Evolutionary conservation across 768 basidiomycete genomes (phyloP), one percentile per base, ranked within the genome.

Genomic region (Fibroporia radiculosa): DNA sequence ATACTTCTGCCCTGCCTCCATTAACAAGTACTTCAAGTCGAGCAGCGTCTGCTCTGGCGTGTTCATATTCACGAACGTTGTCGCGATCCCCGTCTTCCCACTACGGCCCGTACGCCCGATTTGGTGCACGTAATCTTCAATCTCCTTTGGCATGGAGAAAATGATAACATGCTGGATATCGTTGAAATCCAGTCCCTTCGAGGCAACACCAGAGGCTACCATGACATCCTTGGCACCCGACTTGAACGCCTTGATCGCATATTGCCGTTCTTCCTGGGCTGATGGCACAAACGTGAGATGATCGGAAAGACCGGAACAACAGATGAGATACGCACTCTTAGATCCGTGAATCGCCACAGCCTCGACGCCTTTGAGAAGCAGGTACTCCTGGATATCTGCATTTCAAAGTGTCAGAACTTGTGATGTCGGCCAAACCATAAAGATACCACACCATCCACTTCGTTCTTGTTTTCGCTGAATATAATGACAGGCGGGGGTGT

Each of bases 141-240:
- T 99, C 69, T 99, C 96, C 64, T 98, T 99, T 0, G 96, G 96
- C 96, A 99, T 98, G 24, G 88, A 83, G 63, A 93, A 99, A 50
- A 97, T 98, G 65, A 99, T 97, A 60, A 98, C 93, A 62, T 97
- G 96, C 56, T 97, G 93, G 47, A 99, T 95, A 58, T 98, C 96
- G 63, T 87, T 93, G 66, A 99, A 99, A 65, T 99, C 96, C 48
- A 99, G 78, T 23, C 96, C 96, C 64, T 99, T 98, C 29, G 92
- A 96, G 1, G 95, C 96, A 22, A 99, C 92, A 24, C 93, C 84
- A 3, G 93, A 97, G 2, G 96, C 96, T 24, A 99, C 96, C 96
- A 98, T 98, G 38, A 98, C 95, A 63, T 99, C 96, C 60, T 99
- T 99, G 32, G 82, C 88, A 22, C 96, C 96, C 1, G 85, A 81